A percentile compares a stretch with the other conserved stretches of the same genome.
phyloP scores from a whole-genome alignment of 2,329 filamentous ascomycete genomes.

The Fusarium cyanostomum region DNA sequence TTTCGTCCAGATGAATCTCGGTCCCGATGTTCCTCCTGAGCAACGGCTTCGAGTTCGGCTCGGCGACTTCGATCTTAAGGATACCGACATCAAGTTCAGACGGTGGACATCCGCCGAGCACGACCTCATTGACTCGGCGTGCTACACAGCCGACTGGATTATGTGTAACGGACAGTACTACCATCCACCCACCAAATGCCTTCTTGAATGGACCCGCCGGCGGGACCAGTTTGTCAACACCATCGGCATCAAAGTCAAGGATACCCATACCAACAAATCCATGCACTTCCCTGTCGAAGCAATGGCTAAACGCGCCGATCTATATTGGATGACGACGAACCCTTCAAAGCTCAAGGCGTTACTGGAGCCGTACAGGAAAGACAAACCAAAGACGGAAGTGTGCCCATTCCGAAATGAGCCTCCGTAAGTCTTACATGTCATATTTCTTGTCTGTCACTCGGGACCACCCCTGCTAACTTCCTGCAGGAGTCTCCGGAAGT shows the following conservation, averaged over 20 bases:
- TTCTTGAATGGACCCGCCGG: conserved; percentile 45
- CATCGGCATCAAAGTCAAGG: conserved; percentile 37
- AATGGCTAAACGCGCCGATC: conserved; percentile 20
- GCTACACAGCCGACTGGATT: conserved; percentile 65
- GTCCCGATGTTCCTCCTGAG: conserved; percentile 26
- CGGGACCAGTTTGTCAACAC: conserved; percentile 32
- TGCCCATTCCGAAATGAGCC: conserved; percentile 42
- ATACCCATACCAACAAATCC: conserved; percentile 19
- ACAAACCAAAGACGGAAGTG: conserved; percentile 36
- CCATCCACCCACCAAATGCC: conserved; percentile 49
- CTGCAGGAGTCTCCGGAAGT: conserved; percentile 37
- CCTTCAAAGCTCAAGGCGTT: conserved; percentile 35
- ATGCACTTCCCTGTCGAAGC: conserved; percentile 22
- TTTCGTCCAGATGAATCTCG: conserved; percentile 67
- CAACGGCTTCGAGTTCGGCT: conserved; percentile 65
- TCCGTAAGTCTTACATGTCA: conserved; percentile 38
- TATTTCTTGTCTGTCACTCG: conserved; percentile 16
- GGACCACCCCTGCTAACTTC: conserved; percentile 36
- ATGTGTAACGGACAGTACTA: conserved; percentile 48
- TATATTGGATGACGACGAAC: conserved; percentile 34
- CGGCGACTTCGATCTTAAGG: conserved; percentile 82
- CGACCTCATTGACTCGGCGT: conserved; percentile 71
- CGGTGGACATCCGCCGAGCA: conserved; percentile 75
- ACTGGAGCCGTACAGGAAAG: conserved; percentile 37
- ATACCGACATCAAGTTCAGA: conserved; percentile 68